Evolutionary conservation across 2,329 filamentous ascomycete genomes (phyloP).

Genomic region (Pseudonectria buxi): DNA sequence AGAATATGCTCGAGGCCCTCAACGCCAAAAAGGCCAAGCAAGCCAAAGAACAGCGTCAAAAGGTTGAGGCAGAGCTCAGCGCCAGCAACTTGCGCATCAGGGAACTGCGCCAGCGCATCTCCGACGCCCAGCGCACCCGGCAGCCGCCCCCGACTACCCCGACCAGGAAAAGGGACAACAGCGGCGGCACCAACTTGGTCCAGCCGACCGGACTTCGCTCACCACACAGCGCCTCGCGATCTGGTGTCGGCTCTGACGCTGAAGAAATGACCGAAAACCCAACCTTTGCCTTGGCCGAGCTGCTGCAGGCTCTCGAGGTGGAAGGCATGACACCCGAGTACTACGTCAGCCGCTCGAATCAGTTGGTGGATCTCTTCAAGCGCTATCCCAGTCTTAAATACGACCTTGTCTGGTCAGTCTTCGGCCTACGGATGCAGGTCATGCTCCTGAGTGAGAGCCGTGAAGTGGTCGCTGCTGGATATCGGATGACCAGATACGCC

Average conservation of each 20-base stretch:
- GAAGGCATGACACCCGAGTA: slow-evolving; percentile 88
- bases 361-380: slow-evolving; percentile 92
- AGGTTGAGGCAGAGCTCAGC: slow-evolving; percentile 82
- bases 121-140: slow-evolving; percentile 49
- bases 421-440: slow-evolving; percentile 86
- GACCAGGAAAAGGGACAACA: slow-evolving; percentile 43
- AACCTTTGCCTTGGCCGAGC: slow-evolving; percentile 83
- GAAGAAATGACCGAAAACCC: slow-evolving; percentile 77
- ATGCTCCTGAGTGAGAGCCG: slow-evolving; percentile 94
- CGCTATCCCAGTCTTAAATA: slow-evolving; percentile 90
- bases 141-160: slow-evolving; percentile 43
- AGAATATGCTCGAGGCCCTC: slow-evolving; percentile 93
- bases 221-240: slow-evolving; percentile 49
- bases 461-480: slow-evolving; percentile 91
- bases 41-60: slow-evolving; percentile 73
- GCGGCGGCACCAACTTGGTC: slow-evolving; percentile 37
- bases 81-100: slow-evolving; percentile 72
- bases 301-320: slow-evolving; percentile 80
- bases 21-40: slow-evolving; percentile 95
- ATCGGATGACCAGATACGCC: slow-evolving; percentile 86
- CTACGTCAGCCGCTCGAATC: slow-evolving; percentile 89
- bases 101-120: slow-evolving; percentile 53
- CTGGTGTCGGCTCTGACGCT: slow-evolving; percentile 52
- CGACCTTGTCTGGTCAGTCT: slow-evolving; percentile 91
- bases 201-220: slow-evolving; percentile 46